Conservation (phyloP, 2,329 filamentous ascomycete genomes). For the Cladophialophora bantiana region DNA sequence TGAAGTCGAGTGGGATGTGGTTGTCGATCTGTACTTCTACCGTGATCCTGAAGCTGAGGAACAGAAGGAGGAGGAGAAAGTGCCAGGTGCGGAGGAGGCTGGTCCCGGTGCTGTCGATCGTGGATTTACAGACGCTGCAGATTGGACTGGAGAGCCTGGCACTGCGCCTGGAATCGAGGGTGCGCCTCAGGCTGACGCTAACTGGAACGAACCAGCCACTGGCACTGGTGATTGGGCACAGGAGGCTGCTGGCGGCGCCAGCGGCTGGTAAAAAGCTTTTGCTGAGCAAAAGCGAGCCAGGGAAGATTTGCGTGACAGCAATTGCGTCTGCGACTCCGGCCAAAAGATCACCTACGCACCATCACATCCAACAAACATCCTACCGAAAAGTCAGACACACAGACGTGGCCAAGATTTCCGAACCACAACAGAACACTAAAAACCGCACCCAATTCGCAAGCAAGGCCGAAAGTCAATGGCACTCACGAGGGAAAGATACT, state of each 20-base stretch:
- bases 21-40: conserved; percentile 99
- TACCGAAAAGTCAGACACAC: not conserved
- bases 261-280: conserved; percentile 44
- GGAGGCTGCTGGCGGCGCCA: conserved; percentile 45
- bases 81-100: conserved; percentile 82
- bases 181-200: conserved; percentile 63
- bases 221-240: conserved; percentile 57
- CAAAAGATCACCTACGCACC: not conserved
- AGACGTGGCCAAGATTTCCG: not conserved
- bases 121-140: conserved; percentile 85
- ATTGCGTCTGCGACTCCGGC: conserved; percentile 11
- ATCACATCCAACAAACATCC: not conserved
- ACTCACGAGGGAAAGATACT: conserved; percentile 99
- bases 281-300: conserved; percentile 26
- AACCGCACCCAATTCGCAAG: conserved; percentile 25
- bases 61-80: conserved; percentile 93
- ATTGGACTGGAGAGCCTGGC: conserved; percentile 70
- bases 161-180: conserved; percentile 71
- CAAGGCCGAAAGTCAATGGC: conserved; percentile 59
- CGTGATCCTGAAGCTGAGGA: conserved; percentile 99
- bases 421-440: conserved; percentile 27
- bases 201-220: conserved; percentile 64
- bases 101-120: conserved; percentile 78
- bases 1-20: conserved; percentile 98
- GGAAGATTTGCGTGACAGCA: not conserved